Evolutionary conservation across 306 rosid genomes (phyloP), one percentile per base, ranked within the genome.

Genomic region (Gleditsia sinensis): DNA sequence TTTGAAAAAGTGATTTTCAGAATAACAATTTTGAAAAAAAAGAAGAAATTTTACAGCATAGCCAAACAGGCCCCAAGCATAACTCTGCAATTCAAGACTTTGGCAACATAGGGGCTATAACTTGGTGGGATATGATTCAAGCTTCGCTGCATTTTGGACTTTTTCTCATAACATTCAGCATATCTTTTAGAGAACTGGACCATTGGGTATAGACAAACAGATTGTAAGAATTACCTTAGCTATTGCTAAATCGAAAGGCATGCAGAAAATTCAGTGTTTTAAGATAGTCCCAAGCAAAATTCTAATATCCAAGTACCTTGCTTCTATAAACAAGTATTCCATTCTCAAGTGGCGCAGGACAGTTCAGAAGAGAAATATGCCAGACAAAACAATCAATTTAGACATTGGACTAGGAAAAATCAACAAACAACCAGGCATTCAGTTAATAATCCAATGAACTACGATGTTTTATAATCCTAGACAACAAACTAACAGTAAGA

Each of bases 81-180:
- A 69, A 75, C 5, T 63, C 62, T 3, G 39, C 36, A 65, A 68
- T 55, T 36, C 62, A 56, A 36, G 50, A 72, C 8, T 25, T 45
- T 42, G 30, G 49, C 66, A 19, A 37, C 16, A 20, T 39, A 30
- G 39, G 32, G 58, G 19, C 7, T 53, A 27, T 63, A 75, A 40
- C 4, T 27, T 19, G 64, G 21, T 24, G 58, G 36, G 49, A 23
- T 37, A 55, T n/a, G n/a, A n/a, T n/a, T n/a, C n/a, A n/a, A n/a
- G n/a, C n/a, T n/a, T n/a, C n/a, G n/a, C n/a, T n/a, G 62, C 9
- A 48, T 16, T 61, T 46, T 46, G 58, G 36, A 60, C n/a, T 33
- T 19, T 48, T 30, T 54, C n/a, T 53, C 28, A 51, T 23, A 27
- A 21, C 69, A 54, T 19, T n/a, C 33, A 21, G 10, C 54, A 43